Evolutionary conservation across 495 filamentous ascomycete genomes (phyloP).

Genomic region (Entonaema liquescens): DNA sequence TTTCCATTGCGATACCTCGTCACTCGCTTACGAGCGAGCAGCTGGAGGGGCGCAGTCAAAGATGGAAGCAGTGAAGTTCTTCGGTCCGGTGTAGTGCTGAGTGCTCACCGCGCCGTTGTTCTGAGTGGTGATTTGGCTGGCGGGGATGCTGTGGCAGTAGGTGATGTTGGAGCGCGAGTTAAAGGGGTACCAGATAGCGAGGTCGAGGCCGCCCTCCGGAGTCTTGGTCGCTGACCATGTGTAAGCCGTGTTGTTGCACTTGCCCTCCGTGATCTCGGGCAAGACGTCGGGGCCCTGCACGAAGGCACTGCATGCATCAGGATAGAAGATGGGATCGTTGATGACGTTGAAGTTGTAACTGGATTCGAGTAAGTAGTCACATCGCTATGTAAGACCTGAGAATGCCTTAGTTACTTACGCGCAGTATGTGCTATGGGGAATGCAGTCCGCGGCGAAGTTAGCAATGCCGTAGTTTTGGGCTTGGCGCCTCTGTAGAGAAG

Average conservation of each 20-base stretch:
- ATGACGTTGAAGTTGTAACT: slow-evolving; percentile 1
- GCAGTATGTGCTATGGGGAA: background rate
- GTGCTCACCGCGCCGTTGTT: slow-evolving; percentile 5
- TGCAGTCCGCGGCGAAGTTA: background rate
- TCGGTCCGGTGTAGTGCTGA: slow-evolving; percentile 3
- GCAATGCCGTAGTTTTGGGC: background rate
- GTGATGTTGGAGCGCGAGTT: slow-evolving; percentile 9
- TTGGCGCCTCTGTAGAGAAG: slow-evolving; percentile 1
- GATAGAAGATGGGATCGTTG: background rate
- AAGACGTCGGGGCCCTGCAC: background rate
- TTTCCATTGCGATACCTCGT: background rate
- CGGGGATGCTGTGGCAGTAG: background rate
- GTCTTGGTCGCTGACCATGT: background rate
- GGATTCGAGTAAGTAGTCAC: background rate
- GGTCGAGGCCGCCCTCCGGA: background rate
- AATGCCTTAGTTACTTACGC: background rate
- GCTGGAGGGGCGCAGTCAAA: background rate
- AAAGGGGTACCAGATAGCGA: slow-evolving; percentile 1
- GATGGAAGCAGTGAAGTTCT: slow-evolving; percentile 5
- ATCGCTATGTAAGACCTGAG: background rate
- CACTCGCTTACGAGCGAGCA: background rate
- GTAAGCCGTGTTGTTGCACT: background rate
- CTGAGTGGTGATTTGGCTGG: background rate
- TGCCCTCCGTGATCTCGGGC: background rate
- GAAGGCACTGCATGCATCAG: background rate